These are phyloP conservation scores for Xylaria sp. DNA, from an alignment of 2,329 filamentous ascomycete genomes.

Conservation along the genomic window DNA sequence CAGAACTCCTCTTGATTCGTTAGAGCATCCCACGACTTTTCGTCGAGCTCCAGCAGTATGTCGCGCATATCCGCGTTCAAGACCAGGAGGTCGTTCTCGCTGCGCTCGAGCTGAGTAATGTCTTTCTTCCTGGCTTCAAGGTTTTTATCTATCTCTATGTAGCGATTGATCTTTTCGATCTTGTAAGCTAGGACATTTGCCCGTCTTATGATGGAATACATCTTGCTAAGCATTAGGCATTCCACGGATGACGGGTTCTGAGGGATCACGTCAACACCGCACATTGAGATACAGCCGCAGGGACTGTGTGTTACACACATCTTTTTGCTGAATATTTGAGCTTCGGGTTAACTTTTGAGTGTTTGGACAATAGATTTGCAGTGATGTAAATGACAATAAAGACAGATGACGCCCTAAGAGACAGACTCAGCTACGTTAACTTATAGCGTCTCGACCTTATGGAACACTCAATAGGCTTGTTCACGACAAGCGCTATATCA, in stretches of 20 bases:
- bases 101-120: not conserved
- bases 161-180: not conserved
- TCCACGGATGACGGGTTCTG: not conserved
- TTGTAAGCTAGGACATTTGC: not conserved
- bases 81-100: not conserved
- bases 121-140: not conserved
- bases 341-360: too few relatives aligned
- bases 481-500: too few relatives aligned
- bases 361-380: not conserved
- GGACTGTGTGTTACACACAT: too few relatives aligned
- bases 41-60: not conserved
- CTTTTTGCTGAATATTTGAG: too few relatives aligned
- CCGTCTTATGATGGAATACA: not conserved
- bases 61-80: not conserved
- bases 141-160: not conserved
- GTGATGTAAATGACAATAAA: not conserved
- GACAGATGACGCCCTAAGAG: not conserved
- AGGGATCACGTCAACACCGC: too few relatives aligned
- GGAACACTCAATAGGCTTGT: not conserved
- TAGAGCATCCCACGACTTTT: not conserved
- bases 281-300: too few relatives aligned
- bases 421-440: too few relatives aligned
- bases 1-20: not conserved
- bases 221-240: too few relatives aligned
- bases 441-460: not conserved